Evolutionary conservation across 192 early-diverging fungal genomes (phyloP).

Genomic region (Backusella tarrabulga): DNA sequence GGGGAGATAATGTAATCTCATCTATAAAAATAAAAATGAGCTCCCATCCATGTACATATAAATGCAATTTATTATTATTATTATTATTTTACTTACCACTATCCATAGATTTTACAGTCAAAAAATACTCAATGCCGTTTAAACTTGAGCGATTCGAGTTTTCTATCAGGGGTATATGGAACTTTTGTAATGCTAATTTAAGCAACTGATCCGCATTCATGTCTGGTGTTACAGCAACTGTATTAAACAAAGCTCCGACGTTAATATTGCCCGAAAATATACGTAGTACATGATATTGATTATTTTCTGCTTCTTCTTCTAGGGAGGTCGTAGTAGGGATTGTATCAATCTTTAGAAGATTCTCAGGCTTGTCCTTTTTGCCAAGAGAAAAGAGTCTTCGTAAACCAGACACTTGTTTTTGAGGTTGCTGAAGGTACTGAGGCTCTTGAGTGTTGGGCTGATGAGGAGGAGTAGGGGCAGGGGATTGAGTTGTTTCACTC

Average conservation of each 20-base stretch:
- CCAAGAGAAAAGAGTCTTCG: constrained; percentile 18
- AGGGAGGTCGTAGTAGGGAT: background rate
- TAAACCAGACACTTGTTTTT: constrained; percentile 5
- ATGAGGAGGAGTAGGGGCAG: background rate
- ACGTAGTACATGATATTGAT: constrained; percentile 45
- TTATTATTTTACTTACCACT: constrained; percentile 36
- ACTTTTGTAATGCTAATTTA: constrained; percentile 49
- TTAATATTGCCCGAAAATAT: constrained; percentile 61
- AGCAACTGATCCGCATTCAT: constrained; percentile 50
- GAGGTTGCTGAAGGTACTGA: constrained; percentile 15
- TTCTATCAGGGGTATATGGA: constrained; percentile 49
- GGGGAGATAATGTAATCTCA: constrained; percentile 43
- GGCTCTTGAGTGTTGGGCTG: background rate
- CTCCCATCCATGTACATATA: background rate
- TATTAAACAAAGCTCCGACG: constrained; percentile 53
- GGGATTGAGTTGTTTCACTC: background rate
- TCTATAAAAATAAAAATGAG: constrained; percentile 31
- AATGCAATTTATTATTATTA: too few relatives aligned
- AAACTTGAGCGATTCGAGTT: constrained; percentile 24
- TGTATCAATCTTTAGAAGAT: background rate
- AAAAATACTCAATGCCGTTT: constrained; percentile 42
- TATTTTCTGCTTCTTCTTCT: constrained; percentile 15
- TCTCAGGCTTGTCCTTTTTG: constrained; percentile 10
- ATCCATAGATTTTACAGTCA: constrained; percentile 51
- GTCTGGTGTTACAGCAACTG: constrained; percentile 41